phyloP scores from a whole-genome alignment of 148 eudicot genomes.

The Suaeda aralocaspica region DNA sequence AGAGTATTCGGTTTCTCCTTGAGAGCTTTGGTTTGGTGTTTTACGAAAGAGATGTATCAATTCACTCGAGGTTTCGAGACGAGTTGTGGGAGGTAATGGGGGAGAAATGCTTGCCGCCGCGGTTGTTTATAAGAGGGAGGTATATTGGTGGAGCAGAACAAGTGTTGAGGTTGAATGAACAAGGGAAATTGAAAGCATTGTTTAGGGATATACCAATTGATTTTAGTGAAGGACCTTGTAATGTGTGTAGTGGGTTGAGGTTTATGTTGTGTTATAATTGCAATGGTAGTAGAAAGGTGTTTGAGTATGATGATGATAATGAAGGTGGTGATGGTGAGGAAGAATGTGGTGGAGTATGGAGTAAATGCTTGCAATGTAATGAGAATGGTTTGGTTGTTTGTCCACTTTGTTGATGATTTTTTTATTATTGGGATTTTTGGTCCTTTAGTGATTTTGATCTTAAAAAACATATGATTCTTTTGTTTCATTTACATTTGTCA shows the following conservation, averaged over 20 bases:
- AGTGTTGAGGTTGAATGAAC: constrained; percentile 62
- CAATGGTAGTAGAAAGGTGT: constrained; percentile 63
- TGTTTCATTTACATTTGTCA: background rate
- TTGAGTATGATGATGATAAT: constrained; percentile 1
- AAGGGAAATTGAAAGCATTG: constrained; percentile 50
- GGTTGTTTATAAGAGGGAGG: constrained; percentile 67
- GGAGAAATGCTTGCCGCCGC: constrained; percentile 55
- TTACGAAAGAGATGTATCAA: constrained; percentile 69
- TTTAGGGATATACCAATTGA: constrained; percentile 52
- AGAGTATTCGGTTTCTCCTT: constrained; percentile 52
- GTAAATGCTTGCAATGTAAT: constrained; percentile 63
- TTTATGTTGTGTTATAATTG: constrained; percentile 66
- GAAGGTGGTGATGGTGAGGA: constrained; percentile 6
- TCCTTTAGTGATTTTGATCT: background rate
- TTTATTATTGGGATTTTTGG: background rate
- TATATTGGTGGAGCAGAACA: constrained; percentile 80
- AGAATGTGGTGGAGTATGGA: constrained; percentile 13
- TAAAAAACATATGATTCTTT: constrained; percentile 2
- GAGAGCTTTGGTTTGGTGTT: constrained; percentile 54
- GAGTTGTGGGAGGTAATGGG: constrained; percentile 71
- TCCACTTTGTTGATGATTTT: constrained; percentile 49
- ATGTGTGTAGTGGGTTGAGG: constrained; percentile 59
- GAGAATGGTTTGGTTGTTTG: constrained; percentile 90
- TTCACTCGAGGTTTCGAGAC: constrained; percentile 63
- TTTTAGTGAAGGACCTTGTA: constrained; percentile 46